phyloP scores from a whole-genome alignment of 306 rosid genomes.

The Cucumis melo region DNA sequence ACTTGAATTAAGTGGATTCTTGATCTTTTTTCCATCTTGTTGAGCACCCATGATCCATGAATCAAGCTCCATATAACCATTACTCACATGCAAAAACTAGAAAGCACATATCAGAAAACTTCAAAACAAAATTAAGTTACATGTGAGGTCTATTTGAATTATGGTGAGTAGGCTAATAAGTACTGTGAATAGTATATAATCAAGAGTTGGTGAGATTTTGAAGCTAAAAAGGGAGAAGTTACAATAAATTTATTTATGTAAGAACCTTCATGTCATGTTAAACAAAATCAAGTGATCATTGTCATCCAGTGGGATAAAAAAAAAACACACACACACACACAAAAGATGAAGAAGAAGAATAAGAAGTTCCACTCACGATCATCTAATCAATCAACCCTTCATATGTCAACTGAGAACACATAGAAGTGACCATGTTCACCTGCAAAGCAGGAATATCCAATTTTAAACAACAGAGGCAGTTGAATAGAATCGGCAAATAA shows the following conservation, averaged over 20 bases:
- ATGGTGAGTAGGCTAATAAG: background rate
- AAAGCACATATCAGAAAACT: constrained; percentile 20
- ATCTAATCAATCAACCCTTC: too few species aligned
- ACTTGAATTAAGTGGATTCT: constrained; percentile 98
- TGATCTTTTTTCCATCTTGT: constrained; percentile 84
- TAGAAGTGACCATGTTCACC: constrained; percentile 98
- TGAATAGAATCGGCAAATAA: background rate
- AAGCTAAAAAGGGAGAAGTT: background rate
- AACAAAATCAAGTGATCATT: background rate
- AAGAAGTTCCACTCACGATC: constrained; percentile 15
- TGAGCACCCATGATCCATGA: constrained; percentile 77
- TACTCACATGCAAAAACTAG: too few species aligned
- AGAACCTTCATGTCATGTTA: background rate
- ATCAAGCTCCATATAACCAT: constrained; percentile 92
- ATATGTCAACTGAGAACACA: too few species aligned
- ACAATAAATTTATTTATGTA: background rate
- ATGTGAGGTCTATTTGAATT: background rate
- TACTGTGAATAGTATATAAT: background rate
- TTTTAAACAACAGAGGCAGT: constrained; percentile 11
- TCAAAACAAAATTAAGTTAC: constrained; percentile 15
- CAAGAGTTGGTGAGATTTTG: background rate
- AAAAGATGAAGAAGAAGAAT: constrained; percentile 13
- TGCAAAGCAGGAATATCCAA: constrained; percentile 28
- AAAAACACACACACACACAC: too few species aligned
- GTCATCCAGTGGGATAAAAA: background rate